A percentile compares a stretch with the other conserved stretches of the same genome.
Evolutionary conservation across 495 filamentous ascomycete genomes (phyloP).

Genomic region (Neurospora hispaniola): DNA sequence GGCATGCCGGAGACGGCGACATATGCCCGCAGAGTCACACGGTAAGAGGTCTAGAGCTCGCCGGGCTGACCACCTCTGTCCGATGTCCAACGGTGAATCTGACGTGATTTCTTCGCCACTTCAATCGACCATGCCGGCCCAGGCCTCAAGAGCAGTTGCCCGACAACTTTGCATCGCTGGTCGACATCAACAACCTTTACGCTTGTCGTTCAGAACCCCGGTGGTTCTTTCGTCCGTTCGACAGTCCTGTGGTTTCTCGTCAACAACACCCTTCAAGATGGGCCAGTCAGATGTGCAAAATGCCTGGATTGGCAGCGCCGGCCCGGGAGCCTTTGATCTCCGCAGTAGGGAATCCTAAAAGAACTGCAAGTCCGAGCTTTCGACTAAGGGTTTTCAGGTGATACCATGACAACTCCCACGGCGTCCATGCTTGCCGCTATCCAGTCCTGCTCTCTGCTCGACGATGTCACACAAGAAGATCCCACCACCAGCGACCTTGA

Average conservation of each 20-base stretch:
- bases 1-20: background rate
- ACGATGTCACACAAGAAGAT: constrained; percentile 82
- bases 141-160: background rate
- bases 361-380: background rate
- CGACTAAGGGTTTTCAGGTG: constrained; percentile 34
- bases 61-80: background rate
- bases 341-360: constrained; percentile 24
- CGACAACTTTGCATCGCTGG: background rate
- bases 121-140: background rate
- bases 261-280: background rate
- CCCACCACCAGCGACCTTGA: constrained; percentile 66
- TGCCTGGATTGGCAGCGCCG: constrained; percentile 32
- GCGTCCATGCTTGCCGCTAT: constrained; percentile 64
- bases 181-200: background rate
- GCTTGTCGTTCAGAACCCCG: background rate
- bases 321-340: constrained; percentile 31
- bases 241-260: background rate
- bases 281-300: background rate
- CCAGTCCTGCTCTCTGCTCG: constrained; percentile 48
- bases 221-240: background rate
- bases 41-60: background rate
- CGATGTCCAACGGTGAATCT: background rate
- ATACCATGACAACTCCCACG: constrained; percentile 83
- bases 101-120: background rate
- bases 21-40: background rate